Evolutionary conservation across 768 basidiomycete species (phyloP).

Genomic region (Mycena sanguinolenta): DNA sequence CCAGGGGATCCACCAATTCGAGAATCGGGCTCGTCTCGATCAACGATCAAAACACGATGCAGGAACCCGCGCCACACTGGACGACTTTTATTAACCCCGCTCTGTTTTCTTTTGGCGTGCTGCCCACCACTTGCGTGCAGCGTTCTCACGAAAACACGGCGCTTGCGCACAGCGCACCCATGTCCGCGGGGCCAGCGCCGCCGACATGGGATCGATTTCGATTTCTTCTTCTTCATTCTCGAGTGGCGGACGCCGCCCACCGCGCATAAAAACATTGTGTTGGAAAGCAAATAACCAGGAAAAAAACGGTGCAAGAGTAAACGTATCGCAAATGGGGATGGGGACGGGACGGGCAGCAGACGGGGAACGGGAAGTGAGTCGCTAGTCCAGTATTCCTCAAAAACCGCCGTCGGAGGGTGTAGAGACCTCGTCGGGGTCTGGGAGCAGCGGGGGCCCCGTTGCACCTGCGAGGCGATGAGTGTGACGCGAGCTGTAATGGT

Average conservation of each 20-base stretch:
- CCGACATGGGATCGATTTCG: conserved; percentile 13
- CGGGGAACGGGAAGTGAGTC: neutral
- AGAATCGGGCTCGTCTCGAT: conserved; percentile 32
- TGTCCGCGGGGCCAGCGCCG: conserved; percentile 10
- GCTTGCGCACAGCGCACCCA: conserved; percentile 8
- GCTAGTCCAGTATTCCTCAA: conserved; percentile 41
- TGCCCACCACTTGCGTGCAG: neutral
- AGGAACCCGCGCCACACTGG: conserved; percentile 8
- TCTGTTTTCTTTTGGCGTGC: conserved; percentile 5
- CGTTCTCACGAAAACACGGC: conserved; percentile 27
- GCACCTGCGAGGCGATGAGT: conserved; percentile 41
- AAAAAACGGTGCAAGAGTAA: conserved; percentile 46
- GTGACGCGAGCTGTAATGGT: conserved; percentile 43
- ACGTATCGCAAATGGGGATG: conserved; percentile 48
- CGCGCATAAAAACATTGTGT: conserved; percentile 30
- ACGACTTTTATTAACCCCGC: conserved; percentile 7
- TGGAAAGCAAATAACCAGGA: conserved; percentile 44
- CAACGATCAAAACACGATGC: conserved; percentile 41
- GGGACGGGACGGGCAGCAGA: conserved; percentile 26
- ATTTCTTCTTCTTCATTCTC: conserved; percentile 14
- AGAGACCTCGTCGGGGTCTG: conserved; percentile 41
- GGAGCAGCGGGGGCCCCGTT: conserved; percentile 56
- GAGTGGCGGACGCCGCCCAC: conserved; percentile 9
- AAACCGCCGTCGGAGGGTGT: conserved; percentile 64
- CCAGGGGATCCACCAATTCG: conserved; percentile 32